Evolutionary conservation across 768 basidiomycete species (phyloP).

Genomic region (Boletus huronensis): DNA sequence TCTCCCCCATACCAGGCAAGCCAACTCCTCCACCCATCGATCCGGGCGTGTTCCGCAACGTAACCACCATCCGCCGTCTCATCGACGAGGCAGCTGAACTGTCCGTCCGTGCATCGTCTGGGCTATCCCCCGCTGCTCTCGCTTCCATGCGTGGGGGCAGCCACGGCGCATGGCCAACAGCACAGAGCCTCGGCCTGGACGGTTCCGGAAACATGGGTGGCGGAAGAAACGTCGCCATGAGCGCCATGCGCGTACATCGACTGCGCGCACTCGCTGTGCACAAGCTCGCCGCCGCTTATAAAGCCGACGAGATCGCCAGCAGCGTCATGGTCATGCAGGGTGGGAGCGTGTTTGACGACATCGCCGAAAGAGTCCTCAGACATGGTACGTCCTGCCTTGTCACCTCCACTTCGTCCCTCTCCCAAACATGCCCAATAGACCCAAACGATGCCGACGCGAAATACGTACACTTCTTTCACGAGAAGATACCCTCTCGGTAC

Average conservation of each 20-base stretch:
- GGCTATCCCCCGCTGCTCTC: constrained; percentile 71
- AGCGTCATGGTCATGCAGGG: constrained; percentile 97
- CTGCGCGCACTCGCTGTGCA: constrained; percentile 80
- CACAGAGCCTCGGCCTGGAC: constrained; percentile 63
- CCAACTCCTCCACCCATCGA: constrained; percentile 85
- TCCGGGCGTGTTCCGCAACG: constrained; percentile 79
- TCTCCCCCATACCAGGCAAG: constrained; percentile 56
- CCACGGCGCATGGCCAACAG: constrained; percentile 55
- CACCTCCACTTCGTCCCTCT: background rate
- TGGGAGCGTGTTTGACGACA: constrained; percentile 86
- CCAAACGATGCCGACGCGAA: constrained; percentile 73
- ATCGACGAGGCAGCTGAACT: constrained; percentile 90
- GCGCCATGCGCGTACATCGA: constrained; percentile 77
- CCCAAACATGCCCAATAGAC: constrained; percentile 42
- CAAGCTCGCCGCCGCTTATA: constrained; percentile 82
- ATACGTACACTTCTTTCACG: constrained; percentile 93
- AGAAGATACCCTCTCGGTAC: constrained; percentile 90
- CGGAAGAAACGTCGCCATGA: constrained; percentile 79
- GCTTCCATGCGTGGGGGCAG: constrained; percentile 53
- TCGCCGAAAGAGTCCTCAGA: constrained; percentile 84
- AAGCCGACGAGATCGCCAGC: constrained; percentile 85
- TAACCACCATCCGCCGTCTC: constrained; percentile 69
- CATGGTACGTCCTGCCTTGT: constrained; percentile 40
- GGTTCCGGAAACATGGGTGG: constrained; percentile 49
- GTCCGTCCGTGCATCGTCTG: constrained; percentile 83